These are phyloP conservation scores for Bretschneidera sinensis DNA, from an alignment of 345 rosid species.

Conservation along the genomic window DNA sequence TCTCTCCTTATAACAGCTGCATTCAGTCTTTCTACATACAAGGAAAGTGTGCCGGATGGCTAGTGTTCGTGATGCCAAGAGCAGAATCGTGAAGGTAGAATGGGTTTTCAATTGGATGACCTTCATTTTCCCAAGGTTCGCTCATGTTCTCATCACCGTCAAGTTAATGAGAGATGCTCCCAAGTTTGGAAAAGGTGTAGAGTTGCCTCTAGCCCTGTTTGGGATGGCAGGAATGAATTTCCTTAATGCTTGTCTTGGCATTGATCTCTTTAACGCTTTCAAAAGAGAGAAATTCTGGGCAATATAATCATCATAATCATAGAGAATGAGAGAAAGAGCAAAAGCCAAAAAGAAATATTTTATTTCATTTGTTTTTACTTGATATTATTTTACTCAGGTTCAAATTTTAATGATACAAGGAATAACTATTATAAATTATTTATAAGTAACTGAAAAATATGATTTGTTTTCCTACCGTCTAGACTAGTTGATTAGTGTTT, in stretches of 20 bases:
- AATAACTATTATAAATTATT: too few species aligned
- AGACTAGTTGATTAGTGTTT: too few species aligned
- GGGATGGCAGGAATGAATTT: slow-evolving; percentile 91
- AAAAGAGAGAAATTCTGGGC: slow-evolving; percentile 47
- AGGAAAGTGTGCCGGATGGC: slow-evolving; percentile 88
- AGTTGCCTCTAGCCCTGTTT: slow-evolving; percentile 76
- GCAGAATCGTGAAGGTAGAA: slow-evolving; percentile 55
- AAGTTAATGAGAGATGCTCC: slow-evolving; percentile 69
- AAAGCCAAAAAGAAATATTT: too few species aligned
- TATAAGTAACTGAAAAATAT: too few species aligned
- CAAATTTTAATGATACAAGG: too few species aligned
- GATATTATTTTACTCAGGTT: too few species aligned
- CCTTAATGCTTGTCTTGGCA: slow-evolving; percentile 60
- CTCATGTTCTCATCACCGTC: slow-evolving; percentile 66
- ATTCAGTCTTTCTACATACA: slow-evolving; percentile 77
- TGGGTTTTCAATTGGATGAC: slow-evolving; percentile 75
- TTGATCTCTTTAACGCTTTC: slow-evolving; percentile 71
- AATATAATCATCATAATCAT: slow-evolving; percentile 15
- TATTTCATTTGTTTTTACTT: too few species aligned
- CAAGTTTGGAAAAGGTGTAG: slow-evolving; percentile 65
- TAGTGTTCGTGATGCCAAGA: slow-evolving; percentile 62
- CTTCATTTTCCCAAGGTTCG: slow-evolving; percentile 51
- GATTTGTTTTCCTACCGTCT: too few species aligned
- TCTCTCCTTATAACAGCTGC: slow-evolving; percentile 57
- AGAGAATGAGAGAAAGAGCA: not conserved